These are phyloP conservation scores for Lepiota venenata DNA, from an alignment of 768 basidiomycete species.

Conservation along the genomic window DNA sequence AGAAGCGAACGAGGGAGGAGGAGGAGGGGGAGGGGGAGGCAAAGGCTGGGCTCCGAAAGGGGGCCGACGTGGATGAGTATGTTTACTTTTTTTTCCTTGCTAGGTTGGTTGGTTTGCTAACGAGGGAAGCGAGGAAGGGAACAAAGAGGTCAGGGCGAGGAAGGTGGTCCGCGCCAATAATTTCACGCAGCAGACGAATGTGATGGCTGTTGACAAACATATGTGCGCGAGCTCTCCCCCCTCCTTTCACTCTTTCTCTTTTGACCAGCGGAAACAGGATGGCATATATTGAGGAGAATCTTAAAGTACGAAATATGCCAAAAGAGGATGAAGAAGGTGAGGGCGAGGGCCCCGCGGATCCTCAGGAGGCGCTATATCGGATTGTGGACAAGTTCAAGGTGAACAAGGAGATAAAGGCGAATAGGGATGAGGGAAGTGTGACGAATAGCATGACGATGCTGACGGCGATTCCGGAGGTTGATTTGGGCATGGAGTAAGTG, in stretches of 20 bases:
- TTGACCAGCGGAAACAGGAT: conserved; percentile 79
- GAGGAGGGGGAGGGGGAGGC: conserved; percentile 30
- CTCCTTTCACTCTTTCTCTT: too few species aligned
- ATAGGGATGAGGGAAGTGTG: conserved; percentile 86
- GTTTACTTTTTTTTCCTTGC: conserved; percentile 20
- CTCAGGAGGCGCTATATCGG: conserved; percentile 75
- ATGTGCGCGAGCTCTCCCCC: conserved; percentile 58
- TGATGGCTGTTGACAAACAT: conserved; percentile 95
- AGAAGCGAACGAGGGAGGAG: conserved; percentile 47
- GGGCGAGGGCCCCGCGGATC: conserved; percentile 50
- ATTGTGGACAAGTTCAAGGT: conserved; percentile 66
- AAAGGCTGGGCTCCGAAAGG: conserved; percentile 55
- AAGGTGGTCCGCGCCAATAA: conserved; percentile 81
- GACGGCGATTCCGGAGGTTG: conserved; percentile 96
- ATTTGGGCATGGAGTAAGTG: conserved; percentile 98
- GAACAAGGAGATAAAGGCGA: conserved; percentile 46
- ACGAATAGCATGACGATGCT: conserved; percentile 94
- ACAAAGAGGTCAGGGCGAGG: conserved; percentile 67
- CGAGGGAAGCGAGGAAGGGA: conserved; percentile 52
- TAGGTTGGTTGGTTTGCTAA: not conserved
- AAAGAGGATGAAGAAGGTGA: conserved; percentile 43
- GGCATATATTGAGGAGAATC: conserved; percentile 95
- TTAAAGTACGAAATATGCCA: conserved; percentile 66
- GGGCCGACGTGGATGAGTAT: conserved; percentile 62
- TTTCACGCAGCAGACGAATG: conserved; percentile 97